Conservation (phyloP, 202 grass and related monocot species). For the Miscanthus sacchariflorus region DNA sequence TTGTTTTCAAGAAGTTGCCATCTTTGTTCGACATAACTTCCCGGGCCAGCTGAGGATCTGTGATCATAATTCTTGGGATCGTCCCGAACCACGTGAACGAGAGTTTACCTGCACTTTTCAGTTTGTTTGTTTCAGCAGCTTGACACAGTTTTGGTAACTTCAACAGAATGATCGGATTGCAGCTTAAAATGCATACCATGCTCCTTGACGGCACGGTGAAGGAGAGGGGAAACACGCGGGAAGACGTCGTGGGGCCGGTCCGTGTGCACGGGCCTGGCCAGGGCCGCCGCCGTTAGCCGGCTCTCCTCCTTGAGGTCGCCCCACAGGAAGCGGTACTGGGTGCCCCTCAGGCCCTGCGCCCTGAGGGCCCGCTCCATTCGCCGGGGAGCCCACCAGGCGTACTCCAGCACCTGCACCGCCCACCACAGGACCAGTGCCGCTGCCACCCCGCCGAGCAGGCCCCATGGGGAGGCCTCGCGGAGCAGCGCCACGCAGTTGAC, state of each 20-base stretch:
- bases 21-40: slow-evolving; percentile 64
- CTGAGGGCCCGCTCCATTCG: slow-evolving; percentile 50
- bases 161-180: background rate
- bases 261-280: slow-evolving; percentile 45
- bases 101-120: slow-evolving; percentile 44
- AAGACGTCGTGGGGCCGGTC: slow-evolving; percentile 55
- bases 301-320: slow-evolving; percentile 51
- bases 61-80: slow-evolving; percentile 49
- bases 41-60: slow-evolving; percentile 56
- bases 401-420: slow-evolving; percentile 36
- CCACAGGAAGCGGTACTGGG: slow-evolving; percentile 49
- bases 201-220: slow-evolving; percentile 40
- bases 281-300: slow-evolving; percentile 43
- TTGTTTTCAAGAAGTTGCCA: slow-evolving; percentile 54
- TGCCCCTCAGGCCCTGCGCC: slow-evolving; percentile 63
- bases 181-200: slow-evolving; percentile 38
- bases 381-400: slow-evolving; percentile 54
- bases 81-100: slow-evolving; percentile 70
- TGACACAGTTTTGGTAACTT: background rate
- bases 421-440: slow-evolving; percentile 27
- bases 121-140: background rate
- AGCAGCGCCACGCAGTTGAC: background rate
- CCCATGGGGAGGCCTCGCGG: slow-evolving; percentile 42
- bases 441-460: slow-evolving; percentile 18
- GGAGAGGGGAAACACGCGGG: slow-evolving; percentile 44